Percentiles rank a stretch among this genome's conserved stretches.
Evolutionary conservation across 371 early-diverging fungal genomes (phyloP).

Genomic region (Syncephalis fuscata): DNA sequence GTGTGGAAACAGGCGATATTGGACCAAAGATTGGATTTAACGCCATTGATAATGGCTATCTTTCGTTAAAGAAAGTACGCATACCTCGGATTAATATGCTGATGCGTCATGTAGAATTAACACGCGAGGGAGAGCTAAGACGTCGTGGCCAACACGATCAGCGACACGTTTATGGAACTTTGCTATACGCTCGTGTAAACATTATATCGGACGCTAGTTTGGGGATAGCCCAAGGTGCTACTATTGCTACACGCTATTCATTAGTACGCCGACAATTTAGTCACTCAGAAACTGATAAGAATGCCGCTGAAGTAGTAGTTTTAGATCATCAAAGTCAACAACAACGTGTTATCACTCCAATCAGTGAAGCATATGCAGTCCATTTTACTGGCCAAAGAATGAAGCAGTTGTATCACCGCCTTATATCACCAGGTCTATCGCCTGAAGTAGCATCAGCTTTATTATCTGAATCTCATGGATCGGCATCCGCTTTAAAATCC

Average conservation of each 20-base stretch:
- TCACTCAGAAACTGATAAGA: slow-evolving; percentile 13
- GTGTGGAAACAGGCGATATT: slow-evolving; percentile 50
- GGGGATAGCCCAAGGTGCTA: slow-evolving; percentile 48
- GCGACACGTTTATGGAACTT: slow-evolving; percentile 61
- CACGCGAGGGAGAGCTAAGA: slow-evolving; percentile 39
- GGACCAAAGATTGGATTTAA: slow-evolving; percentile 69
- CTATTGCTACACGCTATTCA: slow-evolving; percentile 64
- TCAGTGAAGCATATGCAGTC: slow-evolving; percentile 66
- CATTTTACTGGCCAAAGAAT: slow-evolving; percentile 32
- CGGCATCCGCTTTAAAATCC: slow-evolving; percentile 67
- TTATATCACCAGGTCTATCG: too few species aligned
- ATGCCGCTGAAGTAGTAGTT: slow-evolving; percentile 46
- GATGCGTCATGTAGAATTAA: slow-evolving; percentile 88
- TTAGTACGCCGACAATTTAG: slow-evolving; percentile 65
- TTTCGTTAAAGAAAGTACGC: slow-evolving; percentile 65
- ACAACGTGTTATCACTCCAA: slow-evolving; percentile 53
- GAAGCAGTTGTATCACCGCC: too few species aligned
- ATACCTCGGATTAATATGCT: slow-evolving; percentile 70
- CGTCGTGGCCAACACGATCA: slow-evolving; percentile 28
- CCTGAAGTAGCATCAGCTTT: slow-evolving; percentile 39
- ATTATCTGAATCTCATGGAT: slow-evolving; percentile 64
- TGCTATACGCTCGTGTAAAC: slow-evolving; percentile 57
- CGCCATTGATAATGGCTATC: slow-evolving; percentile 74
- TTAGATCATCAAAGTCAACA: slow-evolving; percentile 68
- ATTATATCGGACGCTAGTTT: slow-evolving; percentile 33